phyloP scores from a whole-genome alignment of 306 rosid genomes.

The Prunus salicina region DNA sequence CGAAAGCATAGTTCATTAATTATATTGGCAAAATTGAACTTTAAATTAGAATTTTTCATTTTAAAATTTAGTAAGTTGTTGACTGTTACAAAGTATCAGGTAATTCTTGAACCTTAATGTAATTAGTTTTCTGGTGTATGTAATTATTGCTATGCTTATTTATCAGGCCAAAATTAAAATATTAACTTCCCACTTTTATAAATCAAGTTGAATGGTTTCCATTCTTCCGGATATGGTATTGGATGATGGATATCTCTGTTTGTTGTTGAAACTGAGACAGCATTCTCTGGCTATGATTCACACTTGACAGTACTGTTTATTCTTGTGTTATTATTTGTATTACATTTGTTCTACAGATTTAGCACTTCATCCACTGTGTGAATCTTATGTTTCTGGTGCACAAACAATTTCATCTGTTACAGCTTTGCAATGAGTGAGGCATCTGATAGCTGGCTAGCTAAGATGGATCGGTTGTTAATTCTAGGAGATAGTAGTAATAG shows the following conservation, averaged over 20 bases:
- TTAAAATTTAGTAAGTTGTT: background rate
- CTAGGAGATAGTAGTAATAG: conserved; percentile 26
- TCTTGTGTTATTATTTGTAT: background rate
- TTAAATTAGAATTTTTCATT: background rate
- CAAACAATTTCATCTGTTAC: conserved; percentile 21
- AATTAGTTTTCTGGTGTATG: background rate
- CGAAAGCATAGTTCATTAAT: background rate
- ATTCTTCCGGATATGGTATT: background rate
- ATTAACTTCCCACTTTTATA: background rate
- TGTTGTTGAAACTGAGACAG: background rate
- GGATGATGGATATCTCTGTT: conserved; percentile 3
- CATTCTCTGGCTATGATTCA: background rate
- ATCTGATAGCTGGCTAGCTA: conserved; percentile 65
- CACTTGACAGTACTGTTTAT: too few species aligned
- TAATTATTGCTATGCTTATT: background rate
- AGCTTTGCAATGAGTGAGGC: conserved; percentile 51
- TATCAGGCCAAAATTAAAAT: background rate
- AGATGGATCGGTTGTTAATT: conserved; percentile 58
- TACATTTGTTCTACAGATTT: background rate
- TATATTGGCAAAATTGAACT: background rate
- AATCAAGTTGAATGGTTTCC: background rate
- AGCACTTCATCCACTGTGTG: background rate
- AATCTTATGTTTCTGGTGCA: background rate
- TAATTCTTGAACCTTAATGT: background rate
- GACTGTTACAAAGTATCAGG: background rate